Evolutionary conservation across 2,329 filamentous ascomycete species (phyloP), one percentile per base, ranked within the genome.

Genomic region (Pestalotiopsis fici): DNA sequence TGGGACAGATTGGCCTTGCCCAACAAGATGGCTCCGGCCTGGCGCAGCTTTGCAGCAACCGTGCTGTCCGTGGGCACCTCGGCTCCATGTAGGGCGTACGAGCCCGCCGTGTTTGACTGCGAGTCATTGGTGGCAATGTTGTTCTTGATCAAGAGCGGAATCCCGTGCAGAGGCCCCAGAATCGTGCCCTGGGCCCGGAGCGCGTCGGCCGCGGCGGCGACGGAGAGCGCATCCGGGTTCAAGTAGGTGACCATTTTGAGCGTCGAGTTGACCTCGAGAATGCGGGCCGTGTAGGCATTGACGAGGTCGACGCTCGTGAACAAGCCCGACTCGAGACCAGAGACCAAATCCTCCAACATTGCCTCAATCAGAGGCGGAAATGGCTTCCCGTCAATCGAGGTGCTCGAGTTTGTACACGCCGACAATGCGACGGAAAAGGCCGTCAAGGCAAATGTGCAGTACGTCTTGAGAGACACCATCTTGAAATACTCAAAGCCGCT

Each of bases 71-170:
- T 75, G 9, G 84, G 82, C 0, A 88, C 83, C 69, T 83, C 86
- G 9, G 89, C 85, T 0, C 89, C 88, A 0, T 89, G 73, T 0
- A 93, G 81, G 1, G 88, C 85, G 69, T 85, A 90, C 0, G 90
- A 93, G 2, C 90, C 90, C 3, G 89, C 81, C 0, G 80, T 89
- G 69, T 87, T 91, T 72, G 88, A 85, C 87, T 91, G 89, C 67
- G 81, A 75, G 73, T 91, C 89, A 2, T 78, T 75, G 0, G 89
- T 91, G 15, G 86, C 89, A 61, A 92, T 90, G 73, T 90, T 91
- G 77, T 90, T 87, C 76, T 92, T 92, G 78, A 92, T 82, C 4
- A 91, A 77, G 27, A 92, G 85, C 0, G 90, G 90, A 3, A 92
- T 83, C 5, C 90, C 90, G 73, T 92, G 88, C 0, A 91, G 80